Percentiles rank a stretch among this genome's conserved stretches.
These are phyloP conservation scores for Yamadazyma siamensis DNA, from an alignment of 1,139 yeast genomes.

Conservation along the genomic window DNA sequence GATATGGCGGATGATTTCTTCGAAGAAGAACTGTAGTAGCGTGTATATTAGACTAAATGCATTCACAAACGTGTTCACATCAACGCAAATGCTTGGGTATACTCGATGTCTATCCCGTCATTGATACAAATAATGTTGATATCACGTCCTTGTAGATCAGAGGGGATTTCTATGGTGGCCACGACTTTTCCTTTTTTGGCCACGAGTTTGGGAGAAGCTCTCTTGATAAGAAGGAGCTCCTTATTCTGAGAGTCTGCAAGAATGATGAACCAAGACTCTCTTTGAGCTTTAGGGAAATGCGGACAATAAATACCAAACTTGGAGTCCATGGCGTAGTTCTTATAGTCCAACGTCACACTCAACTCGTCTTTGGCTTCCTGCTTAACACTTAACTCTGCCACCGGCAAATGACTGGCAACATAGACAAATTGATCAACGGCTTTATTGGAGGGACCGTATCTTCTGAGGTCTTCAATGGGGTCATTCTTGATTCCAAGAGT, in stretches of 20 bases:
- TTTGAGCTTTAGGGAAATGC: conserved; percentile 83
- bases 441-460: conserved; percentile 20
- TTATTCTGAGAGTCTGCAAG: conserved; percentile 42
- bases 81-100: conserved; percentile 11
- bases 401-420: conserved; percentile 48
- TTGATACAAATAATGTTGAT: conserved; percentile 52
- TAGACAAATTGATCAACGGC: conserved; percentile 34
- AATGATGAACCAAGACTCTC: conserved; percentile 90
- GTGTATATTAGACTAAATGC: conserved; percentile 5
- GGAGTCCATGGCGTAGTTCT: conserved; percentile 48
- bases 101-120: conserved; percentile 62
- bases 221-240: conserved; percentile 58
- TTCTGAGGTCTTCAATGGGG: conserved; percentile 14
- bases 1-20: conserved; percentile 44
- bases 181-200: conserved; percentile 42
- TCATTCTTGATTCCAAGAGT: conserved; percentile 26
- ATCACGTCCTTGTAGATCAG: conserved; percentile 41
- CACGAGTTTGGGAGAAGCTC: conserved; percentile 57
- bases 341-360: conserved; percentile 49
- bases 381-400: conserved; percentile 31
- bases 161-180: conserved; percentile 50
- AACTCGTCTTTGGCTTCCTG: conserved; percentile 35
- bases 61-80: too few relatives aligned
- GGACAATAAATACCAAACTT: conserved; percentile 74
- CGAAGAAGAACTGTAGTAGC: conserved; percentile 6